A percentile compares a stretch with the other conserved stretches of the same genome.
phyloP scores from a whole-genome alignment of 768 basidiomycete genomes.

The Calocybe indica region DNA sequence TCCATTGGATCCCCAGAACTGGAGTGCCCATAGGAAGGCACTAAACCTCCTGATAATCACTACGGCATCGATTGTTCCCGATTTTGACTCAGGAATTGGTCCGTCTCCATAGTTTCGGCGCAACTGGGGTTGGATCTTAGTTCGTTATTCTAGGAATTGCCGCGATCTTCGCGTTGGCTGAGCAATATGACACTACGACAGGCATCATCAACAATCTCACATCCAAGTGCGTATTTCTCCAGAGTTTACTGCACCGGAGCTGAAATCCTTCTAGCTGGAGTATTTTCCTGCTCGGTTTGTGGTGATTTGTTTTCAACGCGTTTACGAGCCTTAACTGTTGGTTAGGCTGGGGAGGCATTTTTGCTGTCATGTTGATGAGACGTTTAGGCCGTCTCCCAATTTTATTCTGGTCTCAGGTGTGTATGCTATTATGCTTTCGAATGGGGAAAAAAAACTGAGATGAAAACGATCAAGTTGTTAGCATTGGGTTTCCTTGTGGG shows the following conservation, averaged over 20 bases:
- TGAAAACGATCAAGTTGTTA: constrained; percentile 32
- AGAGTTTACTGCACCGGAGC: too few relatives aligned
- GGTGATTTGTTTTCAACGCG: constrained; percentile 1
- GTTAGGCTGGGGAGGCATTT: constrained; percentile 53
- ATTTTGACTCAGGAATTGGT: constrained; percentile 66
- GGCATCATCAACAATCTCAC: constrained; percentile 58
- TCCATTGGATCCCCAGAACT: constrained; percentile 63
- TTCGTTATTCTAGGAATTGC: constrained; percentile 41
- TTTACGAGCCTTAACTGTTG: neutral
- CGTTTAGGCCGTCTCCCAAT: constrained; percentile 60
- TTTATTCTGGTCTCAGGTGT: constrained; percentile 67
- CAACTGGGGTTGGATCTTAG: too few relatives aligned
- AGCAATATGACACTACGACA: constrained; percentile 47
- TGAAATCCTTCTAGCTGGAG: constrained; percentile 41
- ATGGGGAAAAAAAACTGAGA: neutral
- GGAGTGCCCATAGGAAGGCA: constrained; percentile 47
- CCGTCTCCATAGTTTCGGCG: neutral
- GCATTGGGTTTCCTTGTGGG: constrained; percentile 55
- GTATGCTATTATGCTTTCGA: constrained; percentile 3
- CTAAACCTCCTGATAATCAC: constrained; percentile 56
- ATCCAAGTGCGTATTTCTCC: constrained; percentile 33
- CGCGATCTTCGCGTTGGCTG: constrained; percentile 52
- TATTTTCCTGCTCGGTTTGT: constrained; percentile 52
- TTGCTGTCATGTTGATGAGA: constrained; percentile 60
- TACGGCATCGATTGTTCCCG: constrained; percentile 59